Evolutionary conservation across 1,284 basidiomycete species (phyloP).

Genomic region (Heterobasidion annosum): DNA sequence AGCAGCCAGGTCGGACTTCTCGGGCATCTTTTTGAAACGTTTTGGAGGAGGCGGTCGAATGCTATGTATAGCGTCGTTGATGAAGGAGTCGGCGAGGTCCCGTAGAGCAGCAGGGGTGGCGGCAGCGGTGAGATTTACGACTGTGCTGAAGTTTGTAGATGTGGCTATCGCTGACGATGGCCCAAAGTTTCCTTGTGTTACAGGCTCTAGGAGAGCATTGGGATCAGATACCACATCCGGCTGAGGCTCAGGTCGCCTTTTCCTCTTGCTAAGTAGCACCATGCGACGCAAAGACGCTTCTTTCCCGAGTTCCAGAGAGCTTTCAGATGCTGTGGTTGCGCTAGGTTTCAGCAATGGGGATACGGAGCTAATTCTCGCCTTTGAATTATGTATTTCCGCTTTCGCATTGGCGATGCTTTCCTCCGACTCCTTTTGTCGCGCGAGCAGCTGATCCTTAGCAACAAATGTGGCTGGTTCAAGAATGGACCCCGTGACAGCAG

Average conservation of each 20-base stretch:
- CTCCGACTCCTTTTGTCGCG: neutral
- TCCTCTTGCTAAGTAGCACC: conserved; percentile 11
- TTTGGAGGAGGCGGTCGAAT: conserved; percentile 10
- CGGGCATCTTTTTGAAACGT: neutral
- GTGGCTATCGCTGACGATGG: neutral
- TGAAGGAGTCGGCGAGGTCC: conserved; percentile 11
- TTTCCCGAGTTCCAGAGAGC: neutral
- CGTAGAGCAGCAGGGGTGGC: conserved; percentile 2
- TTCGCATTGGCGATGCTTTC: neutral
- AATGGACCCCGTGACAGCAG: too few species aligned
- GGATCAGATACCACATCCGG: neutral
- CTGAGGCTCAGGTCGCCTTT: neutral
- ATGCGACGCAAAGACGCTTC: conserved; percentile 8
- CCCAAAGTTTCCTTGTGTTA: neutral
- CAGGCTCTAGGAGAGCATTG: neutral
- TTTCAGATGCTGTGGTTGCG: neutral
- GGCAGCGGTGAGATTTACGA: too few species aligned
- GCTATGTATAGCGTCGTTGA: conserved; percentile 6
- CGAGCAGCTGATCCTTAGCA: neutral
- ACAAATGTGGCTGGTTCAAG: too few species aligned
- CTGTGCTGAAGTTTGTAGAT: neutral
- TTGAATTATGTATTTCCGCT: neutral
- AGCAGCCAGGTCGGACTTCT: conserved; percentile 7
- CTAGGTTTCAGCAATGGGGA: neutral
- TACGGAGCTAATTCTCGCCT: too few species aligned